Conservation (phyloP, 441 rosid genomes). For the Breynia disticha region DNA sequence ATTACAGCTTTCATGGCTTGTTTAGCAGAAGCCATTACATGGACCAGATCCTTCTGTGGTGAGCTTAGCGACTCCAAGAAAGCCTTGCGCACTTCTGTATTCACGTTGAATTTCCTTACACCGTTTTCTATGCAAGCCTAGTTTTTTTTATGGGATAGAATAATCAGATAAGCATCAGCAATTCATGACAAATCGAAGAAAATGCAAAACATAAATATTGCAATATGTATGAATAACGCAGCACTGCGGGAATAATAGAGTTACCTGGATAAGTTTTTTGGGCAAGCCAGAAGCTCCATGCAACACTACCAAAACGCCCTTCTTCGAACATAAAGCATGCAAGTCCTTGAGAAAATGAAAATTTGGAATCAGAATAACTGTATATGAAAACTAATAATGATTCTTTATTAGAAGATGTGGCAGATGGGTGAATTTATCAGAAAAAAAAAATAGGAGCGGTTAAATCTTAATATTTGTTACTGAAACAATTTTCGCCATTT, state of each 20-base stretch:
- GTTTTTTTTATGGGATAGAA: neutral
- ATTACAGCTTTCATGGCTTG: constrained; percentile 82
- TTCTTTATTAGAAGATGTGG: too few relatives aligned
- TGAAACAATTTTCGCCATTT: too few relatives aligned
- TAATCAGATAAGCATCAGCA: too few relatives aligned
- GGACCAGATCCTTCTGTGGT: constrained; percentile 57
- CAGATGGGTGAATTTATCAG: too few relatives aligned
- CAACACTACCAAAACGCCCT: constrained; percentile 71
- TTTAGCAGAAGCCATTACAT: constrained; percentile 62
- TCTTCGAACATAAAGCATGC: constrained; percentile 52
- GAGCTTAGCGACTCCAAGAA: constrained; percentile 56
- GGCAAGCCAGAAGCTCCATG: constrained; percentile 96
- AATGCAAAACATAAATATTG: too few relatives aligned
- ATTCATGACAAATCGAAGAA: too few relatives aligned
- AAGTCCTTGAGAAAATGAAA: constrained; percentile 44
- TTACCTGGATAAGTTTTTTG: constrained; percentile 62
- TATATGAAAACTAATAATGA: too few relatives aligned
- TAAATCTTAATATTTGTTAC: too few relatives aligned
- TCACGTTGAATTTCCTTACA: constrained; percentile 83
- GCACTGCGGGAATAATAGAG: neutral
- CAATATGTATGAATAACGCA: neutral
- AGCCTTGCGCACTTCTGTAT: constrained; percentile 80
- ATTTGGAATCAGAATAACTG: neutral
- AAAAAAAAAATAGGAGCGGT: too few relatives aligned
- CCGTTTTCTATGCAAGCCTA: constrained; percentile 75